Evolutionary conservation across 202 grass and related monocot species (phyloP), one percentile per base, ranked within the genome.

Genomic region (Hordeum pubiflorum): DNA sequence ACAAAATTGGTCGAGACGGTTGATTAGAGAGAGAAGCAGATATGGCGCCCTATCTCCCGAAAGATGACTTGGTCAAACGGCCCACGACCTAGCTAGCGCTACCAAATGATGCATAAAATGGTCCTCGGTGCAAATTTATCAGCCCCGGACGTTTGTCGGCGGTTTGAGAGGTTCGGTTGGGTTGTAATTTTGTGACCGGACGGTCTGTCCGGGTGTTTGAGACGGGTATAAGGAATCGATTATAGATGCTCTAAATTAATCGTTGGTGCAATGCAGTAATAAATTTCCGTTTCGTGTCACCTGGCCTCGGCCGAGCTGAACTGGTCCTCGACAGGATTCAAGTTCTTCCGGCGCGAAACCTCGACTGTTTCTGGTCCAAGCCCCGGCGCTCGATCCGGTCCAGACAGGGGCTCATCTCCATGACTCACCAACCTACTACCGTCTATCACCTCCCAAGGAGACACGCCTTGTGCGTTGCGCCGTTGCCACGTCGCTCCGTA

Each of bases 221-320:
- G 27, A 29, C 27, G 27, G 27, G 27, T 29, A 29, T 29, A 29
- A 29, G 27, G 27, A 3, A 2, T 2, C 3, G 27, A 2, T 3
- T 29, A 29, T 29, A 29, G 27, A 29, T 29, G 2, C 27, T 29
- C 27, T 29, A 29, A 29, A 29, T 2, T 29, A 29, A 3, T 29
- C 27, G 2, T 29, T 5, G 1, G n/a, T 7, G 40, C 69, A 17
- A 56, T 13, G 62, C 54, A 6, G 31, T 9, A 74, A 41, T 62
- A 60, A 88, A 71, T 69, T 39, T 41, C 52, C 54, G 68, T 66
- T 84, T 81, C 21, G 78, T 63, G 54, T 69, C 81, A n/a, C 23
- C 72, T 69, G 69, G 22, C 33, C 79, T 46, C 17, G n/a, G 26
- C 40, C 68, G 68, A 10, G 20, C 48, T 48, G 10, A 83, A 50